phyloP scores from a whole-genome alignment of 2,329 filamentous ascomycete genomes.

The Allantophomopsis cytisporea region DNA sequence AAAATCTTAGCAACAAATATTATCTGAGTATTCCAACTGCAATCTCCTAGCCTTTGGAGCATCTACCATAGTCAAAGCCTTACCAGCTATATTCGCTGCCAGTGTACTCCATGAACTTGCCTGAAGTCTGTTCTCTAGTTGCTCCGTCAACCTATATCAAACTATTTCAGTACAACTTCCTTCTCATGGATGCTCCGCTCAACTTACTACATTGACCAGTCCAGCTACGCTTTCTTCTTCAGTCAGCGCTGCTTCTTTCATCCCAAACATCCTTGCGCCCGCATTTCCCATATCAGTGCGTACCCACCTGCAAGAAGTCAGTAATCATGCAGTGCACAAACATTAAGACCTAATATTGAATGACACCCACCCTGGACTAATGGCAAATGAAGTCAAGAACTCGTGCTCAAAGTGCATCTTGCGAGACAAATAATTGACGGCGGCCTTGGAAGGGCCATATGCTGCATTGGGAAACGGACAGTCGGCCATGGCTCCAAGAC shows the following conservation, averaged over 20 bases:
- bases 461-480: constrained; percentile 8
- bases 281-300: constrained; percentile 25
- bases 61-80: too few species aligned
- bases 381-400: constrained; percentile 18
- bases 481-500: constrained; percentile 7
- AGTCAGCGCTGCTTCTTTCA: constrained; percentile 17
- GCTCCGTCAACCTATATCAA: constrained; percentile 21
- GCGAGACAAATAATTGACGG: constrained; percentile 18
- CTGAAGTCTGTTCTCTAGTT: constrained; percentile 16
- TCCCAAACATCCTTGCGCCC: constrained; percentile 13
- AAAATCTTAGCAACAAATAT: too few species aligned
- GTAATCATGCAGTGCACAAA: constrained; percentile 19
- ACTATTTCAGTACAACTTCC: neutral
- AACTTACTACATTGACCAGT: constrained; percentile 11
- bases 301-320: constrained; percentile 14
- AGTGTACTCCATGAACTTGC: constrained; percentile 1
- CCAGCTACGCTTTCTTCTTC: constrained; percentile 19
- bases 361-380: constrained; percentile 6
- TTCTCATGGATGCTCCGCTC: neutral
- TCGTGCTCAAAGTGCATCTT: constrained; percentile 22
- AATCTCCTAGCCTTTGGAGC: too few species aligned
- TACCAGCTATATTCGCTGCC: too few species aligned
- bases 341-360: constrained; percentile 4
- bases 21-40: too few species aligned
- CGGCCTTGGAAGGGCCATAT: constrained; percentile 28